Conservation (phyloP, 768 basidiomycete species). For the Trametes coccinea region DNA sequence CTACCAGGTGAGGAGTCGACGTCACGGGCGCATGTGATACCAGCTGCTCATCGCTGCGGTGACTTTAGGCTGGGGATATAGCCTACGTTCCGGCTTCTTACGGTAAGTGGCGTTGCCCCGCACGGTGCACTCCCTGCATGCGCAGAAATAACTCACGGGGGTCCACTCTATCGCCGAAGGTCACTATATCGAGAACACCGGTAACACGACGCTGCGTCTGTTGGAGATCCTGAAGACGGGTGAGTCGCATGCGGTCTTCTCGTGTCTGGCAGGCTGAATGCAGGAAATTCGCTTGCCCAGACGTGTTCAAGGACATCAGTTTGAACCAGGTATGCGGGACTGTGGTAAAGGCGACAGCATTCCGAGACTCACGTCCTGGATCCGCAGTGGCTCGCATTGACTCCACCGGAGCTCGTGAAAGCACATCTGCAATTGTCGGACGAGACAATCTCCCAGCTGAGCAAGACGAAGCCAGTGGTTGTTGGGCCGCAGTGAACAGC, state of each 20-base stretch:
- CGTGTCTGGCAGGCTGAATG: no score
- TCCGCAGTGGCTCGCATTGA: constrained; percentile 58
- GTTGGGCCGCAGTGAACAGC: constrained; percentile 30
- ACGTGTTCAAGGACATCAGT: constrained; percentile 35
- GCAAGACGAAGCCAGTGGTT: constrained; percentile 50
- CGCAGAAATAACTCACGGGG: no score
- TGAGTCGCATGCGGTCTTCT: not conserved
- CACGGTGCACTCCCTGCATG: no score
- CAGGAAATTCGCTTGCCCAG: constrained; percentile 6
- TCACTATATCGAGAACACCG: constrained; percentile 47
- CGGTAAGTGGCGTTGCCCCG: constrained; percentile 34
- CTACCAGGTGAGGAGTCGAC: constrained; percentile 37
- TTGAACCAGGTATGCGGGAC: constrained; percentile 28
- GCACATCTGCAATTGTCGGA: constrained; percentile 57
- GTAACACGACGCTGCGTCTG: constrained; percentile 39
- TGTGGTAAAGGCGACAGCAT: not conserved
- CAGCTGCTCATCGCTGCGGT: not conserved
- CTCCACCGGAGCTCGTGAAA: constrained; percentile 58
- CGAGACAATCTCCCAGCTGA: constrained; percentile 49
- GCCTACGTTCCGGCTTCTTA: constrained; percentile 61
- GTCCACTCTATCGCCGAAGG: constrained; percentile 23
- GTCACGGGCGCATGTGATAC: not conserved
- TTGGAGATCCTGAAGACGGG: constrained; percentile 32
- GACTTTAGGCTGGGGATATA: constrained; percentile 53
- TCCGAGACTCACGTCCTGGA: not conserved